phyloP scores from a whole-genome alignment of 2,329 filamentous ascomycete genomes.

The Penicillium janthinellum region DNA sequence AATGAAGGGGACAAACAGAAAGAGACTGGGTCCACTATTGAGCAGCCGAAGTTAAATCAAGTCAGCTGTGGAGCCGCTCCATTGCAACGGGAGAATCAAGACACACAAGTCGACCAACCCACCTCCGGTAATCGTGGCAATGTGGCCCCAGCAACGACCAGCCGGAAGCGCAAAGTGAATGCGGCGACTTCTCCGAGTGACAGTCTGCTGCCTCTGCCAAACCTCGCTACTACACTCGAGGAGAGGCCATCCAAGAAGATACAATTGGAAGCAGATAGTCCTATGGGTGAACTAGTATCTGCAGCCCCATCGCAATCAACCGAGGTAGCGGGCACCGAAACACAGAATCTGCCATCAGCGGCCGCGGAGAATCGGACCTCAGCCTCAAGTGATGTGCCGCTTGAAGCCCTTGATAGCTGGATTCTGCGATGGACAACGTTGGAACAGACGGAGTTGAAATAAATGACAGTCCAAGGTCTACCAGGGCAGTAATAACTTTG shows the following conservation, averaged over 20 bases:
- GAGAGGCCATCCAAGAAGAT: background rate
- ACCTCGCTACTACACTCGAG: background rate
- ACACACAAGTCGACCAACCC: background rate
- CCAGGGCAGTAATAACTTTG: too few relatives aligned
- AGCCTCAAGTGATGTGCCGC: background rate
- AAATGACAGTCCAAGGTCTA: background rate
- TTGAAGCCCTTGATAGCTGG: background rate
- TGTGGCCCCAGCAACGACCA: background rate
- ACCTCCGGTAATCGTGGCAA: background rate
- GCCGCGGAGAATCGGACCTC: background rate
- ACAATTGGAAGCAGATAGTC: background rate
- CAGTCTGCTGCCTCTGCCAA: background rate
- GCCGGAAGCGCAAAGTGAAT: background rate
- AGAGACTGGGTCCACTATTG: background rate
- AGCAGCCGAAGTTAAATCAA: background rate
- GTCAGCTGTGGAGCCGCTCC: background rate
- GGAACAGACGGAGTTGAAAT: slow-evolving; percentile 1
- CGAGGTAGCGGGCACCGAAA: background rate
- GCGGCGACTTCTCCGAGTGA: background rate
- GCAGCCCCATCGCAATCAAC: background rate
- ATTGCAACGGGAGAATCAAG: background rate
- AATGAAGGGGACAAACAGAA: background rate
- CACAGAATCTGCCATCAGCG: background rate
- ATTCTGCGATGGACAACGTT: slow-evolving; percentile 2
- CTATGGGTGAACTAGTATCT: background rate